A percentile compares a stretch with the other conserved stretches of the same genome.
Conservation (phyloP, 495 filamentous ascomycete species). For the Neurospora hispaniola region DNA sequence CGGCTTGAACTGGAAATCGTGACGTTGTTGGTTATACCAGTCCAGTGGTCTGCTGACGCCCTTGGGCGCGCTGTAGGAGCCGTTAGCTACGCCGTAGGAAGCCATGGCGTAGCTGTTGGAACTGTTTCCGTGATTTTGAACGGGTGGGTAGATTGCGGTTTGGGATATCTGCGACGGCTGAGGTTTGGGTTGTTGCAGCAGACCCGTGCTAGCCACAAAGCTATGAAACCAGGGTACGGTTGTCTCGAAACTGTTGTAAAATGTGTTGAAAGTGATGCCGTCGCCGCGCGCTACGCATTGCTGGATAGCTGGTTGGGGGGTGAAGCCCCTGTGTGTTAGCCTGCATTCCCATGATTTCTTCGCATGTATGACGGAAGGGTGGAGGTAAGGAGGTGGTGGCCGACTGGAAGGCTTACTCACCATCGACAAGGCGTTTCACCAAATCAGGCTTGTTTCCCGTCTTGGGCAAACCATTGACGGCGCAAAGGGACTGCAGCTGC, state of each 20-base stretch:
- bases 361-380: not conserved
- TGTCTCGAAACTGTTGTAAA: slow-evolving; percentile 17
- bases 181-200: not conserved
- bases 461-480: slow-evolving; percentile 54
- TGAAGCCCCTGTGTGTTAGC: not conserved
- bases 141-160: slow-evolving; percentile 3
- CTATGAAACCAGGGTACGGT: slow-evolving; percentile 6
- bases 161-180: slow-evolving; percentile 1
- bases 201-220: slow-evolving; percentile 1
- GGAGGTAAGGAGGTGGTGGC: not conserved
- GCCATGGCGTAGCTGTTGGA: slow-evolving; percentile 10
- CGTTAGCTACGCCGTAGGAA: slow-evolving; percentile 1
- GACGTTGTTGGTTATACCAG: not conserved
- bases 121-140: not conserved
- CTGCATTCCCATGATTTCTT: not conserved
- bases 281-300: slow-evolving; percentile 5
- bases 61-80: slow-evolving; percentile 1
- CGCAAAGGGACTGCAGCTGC: slow-evolving; percentile 64
- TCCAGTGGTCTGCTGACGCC: not conserved
- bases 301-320: slow-evolving; percentile 11
- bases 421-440: slow-evolving; percentile 60
- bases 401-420: slow-evolving; percentile 33
- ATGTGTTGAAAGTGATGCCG: slow-evolving; percentile 5
- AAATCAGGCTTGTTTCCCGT: slow-evolving; percentile 74
- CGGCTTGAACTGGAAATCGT: slow-evolving; percentile 47